Evolutionary conservation across 2,329 filamentous ascomycete species (phyloP).

Genomic region (Thermoascus crustaceus): DNA sequence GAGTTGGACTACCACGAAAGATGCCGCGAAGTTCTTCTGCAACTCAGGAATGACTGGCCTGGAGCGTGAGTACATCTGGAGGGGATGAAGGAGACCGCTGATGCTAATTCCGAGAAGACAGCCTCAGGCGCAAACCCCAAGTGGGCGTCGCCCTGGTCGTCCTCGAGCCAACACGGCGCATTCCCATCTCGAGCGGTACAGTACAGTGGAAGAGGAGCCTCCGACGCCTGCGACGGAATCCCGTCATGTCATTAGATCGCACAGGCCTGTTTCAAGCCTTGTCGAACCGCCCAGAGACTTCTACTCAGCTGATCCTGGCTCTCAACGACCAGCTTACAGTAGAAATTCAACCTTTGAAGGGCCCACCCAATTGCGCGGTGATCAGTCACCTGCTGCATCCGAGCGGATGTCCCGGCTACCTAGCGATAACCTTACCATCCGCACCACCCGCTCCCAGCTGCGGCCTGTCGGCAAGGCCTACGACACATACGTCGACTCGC

Average conservation of each 20-base stretch:
- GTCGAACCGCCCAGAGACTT: conserved; percentile 32
- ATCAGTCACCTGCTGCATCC: conserved; percentile 41
- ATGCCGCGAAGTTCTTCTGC: conserved; percentile 72
- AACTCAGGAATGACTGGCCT: conserved; percentile 62
- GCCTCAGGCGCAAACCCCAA: conserved; percentile 17
- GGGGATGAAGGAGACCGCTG: neutral
- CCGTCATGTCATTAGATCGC: conserved; percentile 47
- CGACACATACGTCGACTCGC: conserved; percentile 42
- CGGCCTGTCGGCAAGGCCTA: conserved; percentile 32
- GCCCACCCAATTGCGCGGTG: conserved; percentile 44
- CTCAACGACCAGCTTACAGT: conserved; percentile 40
- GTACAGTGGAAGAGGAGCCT: conserved; percentile 49
- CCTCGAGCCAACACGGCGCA: conserved; percentile 58
- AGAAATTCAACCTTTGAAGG: conserved; percentile 54
- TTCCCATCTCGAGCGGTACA: conserved; percentile 54
- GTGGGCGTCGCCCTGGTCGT: conserved; percentile 39
- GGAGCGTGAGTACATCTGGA: conserved; percentile 41
- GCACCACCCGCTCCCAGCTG: conserved; percentile 41
- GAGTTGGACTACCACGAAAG: conserved; percentile 88
- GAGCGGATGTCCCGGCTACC: conserved; percentile 44
- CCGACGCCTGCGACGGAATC: conserved; percentile 38
- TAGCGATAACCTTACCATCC: conserved; percentile 47
- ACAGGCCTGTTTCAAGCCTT: conserved; percentile 27
- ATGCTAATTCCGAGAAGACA: conserved; percentile 18
- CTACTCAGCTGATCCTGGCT: conserved; percentile 33